Evolutionary conservation across 441 rosid species (phyloP), one percentile per base, ranked within the genome.

Genomic region (Syzygium syzygioides): DNA sequence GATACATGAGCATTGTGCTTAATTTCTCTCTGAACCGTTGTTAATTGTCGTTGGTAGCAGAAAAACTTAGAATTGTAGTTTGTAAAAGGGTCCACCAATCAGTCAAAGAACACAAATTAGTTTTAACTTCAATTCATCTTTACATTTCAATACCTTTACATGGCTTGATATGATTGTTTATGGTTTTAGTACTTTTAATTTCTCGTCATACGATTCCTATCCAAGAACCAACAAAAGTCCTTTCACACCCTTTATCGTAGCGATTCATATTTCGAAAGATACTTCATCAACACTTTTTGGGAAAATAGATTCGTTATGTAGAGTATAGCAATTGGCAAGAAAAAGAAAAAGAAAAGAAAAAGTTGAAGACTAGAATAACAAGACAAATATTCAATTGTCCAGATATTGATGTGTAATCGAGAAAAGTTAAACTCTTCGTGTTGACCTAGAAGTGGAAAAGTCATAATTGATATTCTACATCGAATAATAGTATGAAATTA

Each of bases 261-360:
- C 0, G 11, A 64, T 7, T 11, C 71, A 30, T 64, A 4, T 30
- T 64, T 64, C 17, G 32, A 64, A 7, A 30, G 37, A 10, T n/a
- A 64, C 7, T 14, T 64, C 4, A 8, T 30, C 1, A 5, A 64
- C 20, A 7, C 20, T 30, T 64, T 0, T 30, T 0, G 4, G 37
- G 10, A 4, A 30, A 64, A 1, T 3, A 30, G 10, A 64, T 14
- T 30, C 0, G 7, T 30, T 64, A 30, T 15, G 37, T 18, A 64
- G 32, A 30, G 68, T 62, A 62, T 1, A 62, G 5, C 20, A 64
- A 28, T 30, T n/a, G 37, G 71, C 20, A 15, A 37, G 1, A 64
- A 7, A 30, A 30, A 62, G 4, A 37, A 64, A 11, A 64, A 37
- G 20, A 7, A 30, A 30, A 62, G 4, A 37, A 64, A 11, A 64